Conservation (phyloP, 2,329 filamentous ascomycete species). For the Neophaeococcomyces mojaviensis region DNA sequence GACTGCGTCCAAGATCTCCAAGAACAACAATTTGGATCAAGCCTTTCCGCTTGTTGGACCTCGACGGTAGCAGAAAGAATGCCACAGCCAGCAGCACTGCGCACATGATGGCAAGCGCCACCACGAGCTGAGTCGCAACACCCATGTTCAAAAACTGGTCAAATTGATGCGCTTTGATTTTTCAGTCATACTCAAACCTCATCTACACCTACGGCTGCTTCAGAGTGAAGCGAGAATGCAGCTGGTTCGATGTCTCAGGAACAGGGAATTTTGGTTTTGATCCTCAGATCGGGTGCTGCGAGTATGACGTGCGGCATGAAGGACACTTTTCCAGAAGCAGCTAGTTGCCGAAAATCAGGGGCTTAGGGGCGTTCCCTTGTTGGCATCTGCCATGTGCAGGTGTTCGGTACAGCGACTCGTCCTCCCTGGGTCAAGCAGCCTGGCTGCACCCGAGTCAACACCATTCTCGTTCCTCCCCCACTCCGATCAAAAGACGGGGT, state of each 20-base stretch:
- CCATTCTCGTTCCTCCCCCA: not conserved
- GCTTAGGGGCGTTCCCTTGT: not conserved
- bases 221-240: too few relatives aligned
- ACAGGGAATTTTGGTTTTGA: too few relatives aligned
- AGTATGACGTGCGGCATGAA: too few relatives aligned
- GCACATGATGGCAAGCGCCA: conserved; percentile 32
- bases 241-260: too few relatives aligned
- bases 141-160: too few relatives aligned
- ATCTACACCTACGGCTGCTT: too few relatives aligned
- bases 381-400: too few relatives aligned
- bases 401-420: too few relatives aligned
- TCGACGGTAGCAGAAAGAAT: conserved; percentile 45
- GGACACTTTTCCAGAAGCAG: not conserved
- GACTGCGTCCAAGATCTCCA: conserved; percentile 89
- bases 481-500: not conserved
- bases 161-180: not conserved
- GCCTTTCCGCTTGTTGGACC: conserved; percentile 38
- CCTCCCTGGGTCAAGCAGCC: too few relatives aligned
- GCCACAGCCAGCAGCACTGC: conserved; percentile 35
- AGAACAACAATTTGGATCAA: conserved; percentile 80
- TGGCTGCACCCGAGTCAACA: not conserved
- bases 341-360: conserved; percentile 1
- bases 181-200: not conserved
- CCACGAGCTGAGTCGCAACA: conserved; percentile 21
- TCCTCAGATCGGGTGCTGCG: too few relatives aligned